A percentile compares a stretch with the other conserved stretches of the same genome.
These are phyloP conservation scores for Amaranthus cruentus DNA, from an alignment of 148 eudicot genomes.

Conservation along the genomic window DNA sequence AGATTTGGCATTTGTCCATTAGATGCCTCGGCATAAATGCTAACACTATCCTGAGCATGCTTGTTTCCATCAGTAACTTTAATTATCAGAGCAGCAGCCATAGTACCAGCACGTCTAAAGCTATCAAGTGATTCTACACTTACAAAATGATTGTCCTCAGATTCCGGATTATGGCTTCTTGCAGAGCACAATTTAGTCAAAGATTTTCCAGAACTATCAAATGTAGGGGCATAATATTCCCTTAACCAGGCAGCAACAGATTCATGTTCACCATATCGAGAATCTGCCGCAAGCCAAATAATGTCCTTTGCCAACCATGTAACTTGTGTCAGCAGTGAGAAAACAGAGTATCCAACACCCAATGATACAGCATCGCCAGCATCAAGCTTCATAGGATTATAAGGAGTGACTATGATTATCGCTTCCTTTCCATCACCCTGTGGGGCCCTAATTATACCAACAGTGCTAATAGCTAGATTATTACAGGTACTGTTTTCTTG, in stretches of 20 bases:
- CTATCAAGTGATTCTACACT: slow-evolving; percentile 33
- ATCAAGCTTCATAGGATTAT: slow-evolving; percentile 52
- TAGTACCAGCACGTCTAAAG: slow-evolving; percentile 90
- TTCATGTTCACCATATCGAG: slow-evolving; percentile 78
- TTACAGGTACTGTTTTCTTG: slow-evolving; percentile 55
- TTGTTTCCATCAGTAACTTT: slow-evolving; percentile 53
- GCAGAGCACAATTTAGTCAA: slow-evolving; percentile 37
- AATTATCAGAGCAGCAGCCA: slow-evolving; percentile 94
- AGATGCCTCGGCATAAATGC: slow-evolving; percentile 88
- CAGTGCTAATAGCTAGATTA: slow-evolving; percentile 54
- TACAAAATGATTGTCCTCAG: slow-evolving; percentile 15
- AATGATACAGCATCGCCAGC: slow-evolving; percentile 65
- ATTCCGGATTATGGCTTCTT: slow-evolving; percentile 17
- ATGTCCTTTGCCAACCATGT: slow-evolving; percentile 96
- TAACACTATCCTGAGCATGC: slow-evolving; percentile 50
- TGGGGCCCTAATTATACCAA: slow-evolving; percentile 90
- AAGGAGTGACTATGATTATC: slow-evolving; percentile 89
- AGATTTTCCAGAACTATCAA: slow-evolving; percentile 33
- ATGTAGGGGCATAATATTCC: slow-evolving; percentile 67
- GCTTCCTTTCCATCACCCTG: slow-evolving; percentile 99
- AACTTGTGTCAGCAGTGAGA: slow-evolving; percentile 70
- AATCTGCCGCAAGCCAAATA: slow-evolving; percentile 97
- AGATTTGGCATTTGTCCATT: slow-evolving; percentile 99
- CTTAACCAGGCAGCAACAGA: slow-evolving; percentile 82
- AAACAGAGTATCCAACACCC: slow-evolving; percentile 67